A percentile compares a stretch with the other conserved stretches of the same genome.
Conservation (phyloP, 257 asterid species). For the Solanum appendiculatum region DNA sequence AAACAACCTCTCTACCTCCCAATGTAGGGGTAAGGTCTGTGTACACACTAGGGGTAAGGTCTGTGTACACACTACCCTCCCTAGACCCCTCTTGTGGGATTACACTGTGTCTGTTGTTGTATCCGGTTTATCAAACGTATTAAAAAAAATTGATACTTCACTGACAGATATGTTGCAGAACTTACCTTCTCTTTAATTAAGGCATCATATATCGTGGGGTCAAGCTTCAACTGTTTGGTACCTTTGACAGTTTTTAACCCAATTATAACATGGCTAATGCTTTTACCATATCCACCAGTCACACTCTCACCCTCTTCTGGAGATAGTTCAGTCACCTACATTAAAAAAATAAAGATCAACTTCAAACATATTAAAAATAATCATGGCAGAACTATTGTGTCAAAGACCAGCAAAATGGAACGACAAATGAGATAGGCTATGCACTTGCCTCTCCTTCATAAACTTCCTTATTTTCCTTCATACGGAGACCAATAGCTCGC, state of each 20-base stretch:
- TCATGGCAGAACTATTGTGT: background rate
- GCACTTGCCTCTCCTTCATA: slow-evolving; percentile 87
- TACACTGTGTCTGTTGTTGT: background rate
- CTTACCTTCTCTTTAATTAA: slow-evolving; percentile 28
- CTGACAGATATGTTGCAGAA: background rate
- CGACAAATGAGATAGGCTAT: background rate
- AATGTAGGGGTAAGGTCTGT: background rate
- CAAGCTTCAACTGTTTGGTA: slow-evolving; percentile 78
- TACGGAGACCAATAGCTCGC: slow-evolving; percentile 88
- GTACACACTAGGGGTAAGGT: background rate
- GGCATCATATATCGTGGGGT: slow-evolving; percentile 85
- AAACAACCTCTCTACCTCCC: background rate
- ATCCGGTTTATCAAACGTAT: no score
- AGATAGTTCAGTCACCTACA: slow-evolving; percentile 86
- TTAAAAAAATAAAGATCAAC: background rate
- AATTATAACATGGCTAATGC: slow-evolving; percentile 72
- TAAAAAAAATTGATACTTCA: background rate
- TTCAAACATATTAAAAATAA: background rate
- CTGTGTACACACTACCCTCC: background rate
- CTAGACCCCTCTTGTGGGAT: background rate
- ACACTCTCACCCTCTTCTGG: slow-evolving; percentile 93
- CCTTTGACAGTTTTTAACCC: slow-evolving; percentile 92
- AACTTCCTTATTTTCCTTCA: slow-evolving; percentile 92
- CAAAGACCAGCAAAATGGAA: background rate
- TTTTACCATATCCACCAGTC: slow-evolving; percentile 92